phyloP scores from a whole-genome alignment of 768 basidiomycete species.

The Epithele typhae region DNA sequence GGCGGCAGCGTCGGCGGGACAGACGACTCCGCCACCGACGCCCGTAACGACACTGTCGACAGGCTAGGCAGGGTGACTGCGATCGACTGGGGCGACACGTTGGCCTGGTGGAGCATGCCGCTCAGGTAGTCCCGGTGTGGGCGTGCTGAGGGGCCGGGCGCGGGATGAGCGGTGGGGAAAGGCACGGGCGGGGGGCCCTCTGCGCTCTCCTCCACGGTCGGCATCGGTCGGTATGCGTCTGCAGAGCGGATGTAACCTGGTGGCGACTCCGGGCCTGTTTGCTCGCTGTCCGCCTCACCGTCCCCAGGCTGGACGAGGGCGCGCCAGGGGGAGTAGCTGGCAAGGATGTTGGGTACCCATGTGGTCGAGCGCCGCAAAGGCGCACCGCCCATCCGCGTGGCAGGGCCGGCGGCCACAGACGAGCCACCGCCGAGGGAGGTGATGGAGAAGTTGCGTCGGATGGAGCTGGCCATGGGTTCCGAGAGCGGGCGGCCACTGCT shows the following conservation, averaged over 20 bases:
- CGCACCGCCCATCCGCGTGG: background rate
- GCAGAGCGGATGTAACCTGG: slow-evolving; percentile 5
- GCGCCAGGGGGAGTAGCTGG: slow-evolving; percentile 13
- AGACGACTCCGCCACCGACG: too few species aligned
- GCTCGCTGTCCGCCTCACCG: background rate
- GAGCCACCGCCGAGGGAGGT: too few species aligned
- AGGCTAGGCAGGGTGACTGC: too few species aligned
- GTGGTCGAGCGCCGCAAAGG: slow-evolving; percentile 1
- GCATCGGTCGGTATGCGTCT: slow-evolving; percentile 13
- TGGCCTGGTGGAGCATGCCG: too few species aligned
- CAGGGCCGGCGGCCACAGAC: too few species aligned
- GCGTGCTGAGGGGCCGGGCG: background rate
- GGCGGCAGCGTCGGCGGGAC: too few species aligned
- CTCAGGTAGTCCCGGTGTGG: background rate
- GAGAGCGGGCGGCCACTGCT: background rate
- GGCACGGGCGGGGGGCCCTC: background rate
- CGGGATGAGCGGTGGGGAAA: slow-evolving; percentile 1
- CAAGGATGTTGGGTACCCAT: slow-evolving; percentile 11
- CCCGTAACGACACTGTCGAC: too few species aligned
- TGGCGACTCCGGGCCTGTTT: slow-evolving; percentile 4
- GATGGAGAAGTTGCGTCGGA: too few species aligned
- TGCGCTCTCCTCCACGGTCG: slow-evolving; percentile 5
- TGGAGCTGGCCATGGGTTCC: background rate
- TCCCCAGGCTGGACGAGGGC: slow-evolving; percentile 3
- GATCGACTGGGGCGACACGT: too few species aligned